Base-by-base conservation (phyloP, 306 rosid species). In the Myrica gale region DNA sequence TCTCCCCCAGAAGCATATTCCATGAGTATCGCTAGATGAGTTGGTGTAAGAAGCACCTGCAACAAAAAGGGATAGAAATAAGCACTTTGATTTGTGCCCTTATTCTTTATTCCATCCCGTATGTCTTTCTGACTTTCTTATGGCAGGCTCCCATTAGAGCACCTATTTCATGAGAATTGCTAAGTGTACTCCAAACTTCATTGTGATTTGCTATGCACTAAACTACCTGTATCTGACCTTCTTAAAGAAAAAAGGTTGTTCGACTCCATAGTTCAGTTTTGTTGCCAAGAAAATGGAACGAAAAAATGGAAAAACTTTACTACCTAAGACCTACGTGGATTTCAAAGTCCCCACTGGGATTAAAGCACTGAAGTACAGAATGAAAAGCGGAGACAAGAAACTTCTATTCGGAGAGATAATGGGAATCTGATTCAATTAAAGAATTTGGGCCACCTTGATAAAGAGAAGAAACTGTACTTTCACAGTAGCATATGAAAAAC, bases 1-100 rank as follows among this genome's bases (percentile, higher is more conserved):
- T 96, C 99, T 83, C 99, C 99, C 1, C 96, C 98, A 0, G 97
- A 88, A 52, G 97, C 99, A 87, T 92, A 96, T 89, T 96, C 99
- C 99, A 96, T 96, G 63, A 96, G 89, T 63, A 96, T 90, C 73
- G 96, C 98, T 69, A 96, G 89, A 81, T 96, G 97, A 42, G 91
- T 90, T 45, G 97, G 88, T 79, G 99, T 92, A 15, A 96, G 80
- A 71, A 89, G 77, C 61, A 92, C 98, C 99, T 96, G 82, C 74
- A 5, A 39, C 66, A 54, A 13, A 68, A 53, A 60, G 9, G 19
- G 72, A 23, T 6, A 39, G 41, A 57, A 57, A 57, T 57, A 21
- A 57, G 13, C 16, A 56, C 9, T 56, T 6, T 55, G 9, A 17
- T 55, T 17, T 55, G 21, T 55, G 32, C 21, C 32, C 61, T 2